Evolutionary conservation across 1,284 basidiomycete species (phyloP).

Genomic region (Pholiota adiposa): DNA sequence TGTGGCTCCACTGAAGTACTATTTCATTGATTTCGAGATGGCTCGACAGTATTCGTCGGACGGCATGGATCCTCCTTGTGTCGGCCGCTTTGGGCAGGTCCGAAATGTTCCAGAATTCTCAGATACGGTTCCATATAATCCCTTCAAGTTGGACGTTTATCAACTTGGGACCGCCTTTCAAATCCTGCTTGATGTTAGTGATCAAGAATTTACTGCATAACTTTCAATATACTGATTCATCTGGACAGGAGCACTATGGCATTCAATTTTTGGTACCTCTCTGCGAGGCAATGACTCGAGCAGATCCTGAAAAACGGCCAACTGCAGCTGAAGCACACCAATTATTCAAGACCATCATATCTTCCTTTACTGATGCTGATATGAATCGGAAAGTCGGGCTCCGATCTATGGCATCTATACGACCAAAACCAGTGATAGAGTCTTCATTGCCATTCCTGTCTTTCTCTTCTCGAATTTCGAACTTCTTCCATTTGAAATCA

Average conservation of each 20-base stretch:
- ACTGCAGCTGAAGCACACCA: conserved; percentile 8
- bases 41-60: conserved; percentile 15
- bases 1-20: conserved; percentile 21
- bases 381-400: neutral
- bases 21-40: conserved; percentile 29
- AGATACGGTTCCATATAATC: conserved; percentile 25
- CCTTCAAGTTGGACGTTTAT: conserved; percentile 32
- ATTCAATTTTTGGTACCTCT: neutral
- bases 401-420: too few species aligned
- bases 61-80: neutral
- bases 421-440: too few species aligned
- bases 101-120: conserved; percentile 28
- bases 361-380: neutral
- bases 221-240: neutral
- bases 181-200: neutral
- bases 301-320: conserved; percentile 2
- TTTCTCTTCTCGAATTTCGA: too few species aligned
- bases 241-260: neutral
- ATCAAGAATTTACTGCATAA: neutral
- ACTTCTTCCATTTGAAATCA: too few species aligned
- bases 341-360: neutral
- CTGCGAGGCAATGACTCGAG: neutral
- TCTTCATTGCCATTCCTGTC: too few species aligned
- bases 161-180: conserved; percentile 25
- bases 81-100: conserved; percentile 9